These are phyloP conservation scores for Fremontodendron californicum DNA, from an alignment of 345 rosid species.

Conservation along the genomic window DNA sequence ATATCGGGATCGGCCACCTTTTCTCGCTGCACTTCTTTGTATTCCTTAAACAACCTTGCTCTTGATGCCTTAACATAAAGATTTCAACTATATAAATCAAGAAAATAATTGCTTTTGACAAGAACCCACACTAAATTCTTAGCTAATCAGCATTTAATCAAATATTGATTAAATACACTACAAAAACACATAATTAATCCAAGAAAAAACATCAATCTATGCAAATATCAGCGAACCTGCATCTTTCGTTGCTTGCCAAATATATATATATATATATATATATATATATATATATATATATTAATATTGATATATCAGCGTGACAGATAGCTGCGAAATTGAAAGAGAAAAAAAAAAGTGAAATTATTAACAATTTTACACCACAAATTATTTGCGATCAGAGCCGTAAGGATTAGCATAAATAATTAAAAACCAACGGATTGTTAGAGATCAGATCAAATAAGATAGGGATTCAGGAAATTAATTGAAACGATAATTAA, in stretches of 20 bases:
- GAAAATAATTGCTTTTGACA: not conserved
- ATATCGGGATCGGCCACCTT: slow-evolving; percentile 92
- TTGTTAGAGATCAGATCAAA: not conserved
- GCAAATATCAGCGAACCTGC: slow-evolving; percentile 1
- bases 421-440: too few species aligned
- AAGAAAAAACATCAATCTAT: not conserved
- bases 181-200: not conserved
- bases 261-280: too few species aligned
- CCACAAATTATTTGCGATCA: not conserved
- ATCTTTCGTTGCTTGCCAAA: not conserved
- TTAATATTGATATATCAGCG: not conserved
- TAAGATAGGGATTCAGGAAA: not conserved
- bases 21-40: slow-evolving; percentile 95
- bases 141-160: not conserved
- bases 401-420: not conserved
- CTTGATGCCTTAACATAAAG: slow-evolving; percentile 64
- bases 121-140: not conserved
- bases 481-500: not conserved
- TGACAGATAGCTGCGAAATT: not conserved
- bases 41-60: slow-evolving; percentile 94
- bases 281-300: too few species aligned
- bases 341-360: not conserved
- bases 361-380: not conserved
- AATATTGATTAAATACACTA: not conserved
- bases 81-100: not conserved